These are phyloP conservation scores for Oidiodendron maius DNA, from an alignment of 495 filamentous ascomycete species.

Conservation along the genomic window DNA sequence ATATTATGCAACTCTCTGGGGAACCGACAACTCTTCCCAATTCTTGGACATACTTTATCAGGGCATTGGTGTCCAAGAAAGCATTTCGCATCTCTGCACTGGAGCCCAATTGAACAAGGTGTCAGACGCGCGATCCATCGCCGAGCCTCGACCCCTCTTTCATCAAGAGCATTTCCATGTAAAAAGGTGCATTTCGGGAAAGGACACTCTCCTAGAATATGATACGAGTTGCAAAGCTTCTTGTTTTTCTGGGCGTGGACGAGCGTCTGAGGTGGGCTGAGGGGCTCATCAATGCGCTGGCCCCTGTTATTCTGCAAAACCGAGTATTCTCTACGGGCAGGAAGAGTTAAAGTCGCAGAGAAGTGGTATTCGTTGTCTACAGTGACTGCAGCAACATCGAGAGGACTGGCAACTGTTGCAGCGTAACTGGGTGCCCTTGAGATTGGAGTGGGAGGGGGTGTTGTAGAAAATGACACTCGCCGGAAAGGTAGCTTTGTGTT, in stretches of 20 bases:
- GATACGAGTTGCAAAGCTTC: neutral
- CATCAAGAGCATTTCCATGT: neutral
- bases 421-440: neutral
- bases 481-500: neutral
- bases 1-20: neutral
- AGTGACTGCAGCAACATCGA: neutral
- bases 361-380: neutral
- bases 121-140: constrained; percentile 1
- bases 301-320: neutral
- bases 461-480: neutral
- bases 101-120: constrained; percentile 2
- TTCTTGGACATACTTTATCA: neutral
- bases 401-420: neutral
- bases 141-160: constrained; percentile 1
- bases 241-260: neutral
- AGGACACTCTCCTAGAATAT: neutral
- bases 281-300: neutral
- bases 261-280: neutral
- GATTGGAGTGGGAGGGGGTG: neutral
- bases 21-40: constrained; percentile 2
- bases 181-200: neutral
- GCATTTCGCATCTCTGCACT: constrained; percentile 1
- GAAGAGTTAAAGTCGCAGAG: neutral
- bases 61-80: constrained; percentile 1
- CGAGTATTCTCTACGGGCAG: neutral